These are phyloP conservation scores for Fistulifera solaris DNA, from an alignment of 108 stramenopile genomes.

Conservation along the genomic window DNA sequence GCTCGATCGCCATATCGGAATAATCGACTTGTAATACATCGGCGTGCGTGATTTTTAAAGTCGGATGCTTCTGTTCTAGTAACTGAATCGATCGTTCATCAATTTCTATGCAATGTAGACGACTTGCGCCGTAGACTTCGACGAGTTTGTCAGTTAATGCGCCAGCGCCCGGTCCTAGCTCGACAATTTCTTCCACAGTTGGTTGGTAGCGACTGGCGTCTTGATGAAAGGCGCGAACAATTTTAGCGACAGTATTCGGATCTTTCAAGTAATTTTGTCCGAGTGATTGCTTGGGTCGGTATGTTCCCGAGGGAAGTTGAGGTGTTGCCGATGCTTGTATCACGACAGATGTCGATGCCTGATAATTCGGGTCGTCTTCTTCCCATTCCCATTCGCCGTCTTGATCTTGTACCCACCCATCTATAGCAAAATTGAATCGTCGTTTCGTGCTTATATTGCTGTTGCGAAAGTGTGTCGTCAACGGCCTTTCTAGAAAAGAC, in stretches of 20 bases:
- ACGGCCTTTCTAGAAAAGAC: too few relatives aligned
- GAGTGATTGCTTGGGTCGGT: conserved; percentile 89
- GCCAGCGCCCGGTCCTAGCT: conserved; percentile 93
- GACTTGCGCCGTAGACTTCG: conserved; percentile 51
- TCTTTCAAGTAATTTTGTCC: conserved; percentile 95
- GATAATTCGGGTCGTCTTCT: conserved; percentile 57
- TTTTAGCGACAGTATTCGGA: conserved; percentile 91
- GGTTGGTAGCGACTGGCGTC: conserved; percentile 49
- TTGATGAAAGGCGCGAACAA: conserved; percentile 72
- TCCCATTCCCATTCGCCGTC: conserved; percentile 86
- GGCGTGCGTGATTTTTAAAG: conserved; percentile 39
- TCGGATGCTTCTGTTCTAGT: conserved; percentile 55
- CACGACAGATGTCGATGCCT: conserved; percentile 11
- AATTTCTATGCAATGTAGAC: conserved; percentile 89
- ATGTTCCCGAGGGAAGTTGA: conserved; percentile 56
- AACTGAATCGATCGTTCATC: conserved; percentile 85
- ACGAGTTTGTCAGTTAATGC: conserved; percentile 85
- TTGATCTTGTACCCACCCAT: conserved; percentile 59
- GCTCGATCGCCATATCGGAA: conserved; percentile 63
- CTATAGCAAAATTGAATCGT: background rate
- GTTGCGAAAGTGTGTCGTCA: too few relatives aligned
- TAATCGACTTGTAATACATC: conserved; percentile 92
- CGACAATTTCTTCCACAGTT: conserved; percentile 36
- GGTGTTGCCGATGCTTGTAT: conserved; percentile 53
- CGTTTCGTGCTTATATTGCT: too few relatives aligned